These are phyloP conservation scores for Xenosphaeropsis pyriputrescens DNA, from an alignment of 2,329 filamentous ascomycete genomes.

Conservation along the genomic window DNA sequence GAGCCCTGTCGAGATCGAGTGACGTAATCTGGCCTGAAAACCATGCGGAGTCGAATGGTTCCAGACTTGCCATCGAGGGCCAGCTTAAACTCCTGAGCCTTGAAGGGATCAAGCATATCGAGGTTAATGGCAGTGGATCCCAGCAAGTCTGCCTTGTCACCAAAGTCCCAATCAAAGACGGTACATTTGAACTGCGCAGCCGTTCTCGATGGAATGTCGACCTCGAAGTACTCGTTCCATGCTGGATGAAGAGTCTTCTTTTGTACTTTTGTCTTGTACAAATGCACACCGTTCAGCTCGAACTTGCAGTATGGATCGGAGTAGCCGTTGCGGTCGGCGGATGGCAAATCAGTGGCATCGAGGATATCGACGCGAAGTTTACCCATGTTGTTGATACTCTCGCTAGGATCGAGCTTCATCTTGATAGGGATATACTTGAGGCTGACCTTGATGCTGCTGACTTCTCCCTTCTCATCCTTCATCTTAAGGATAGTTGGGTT, in stretches of 20 bases:
- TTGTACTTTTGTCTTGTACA: constrained; percentile 89
- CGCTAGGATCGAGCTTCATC: constrained; percentile 86
- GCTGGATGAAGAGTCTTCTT: constrained; percentile 93
- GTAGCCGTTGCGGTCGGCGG: constrained; percentile 90
- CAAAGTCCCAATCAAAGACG: constrained; percentile 94
- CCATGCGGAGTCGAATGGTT: constrained; percentile 62
- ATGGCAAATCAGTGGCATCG: constrained; percentile 74
- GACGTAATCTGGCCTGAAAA: constrained; percentile 91
- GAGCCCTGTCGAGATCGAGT: constrained; percentile 77
- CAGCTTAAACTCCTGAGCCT: constrained; percentile 58
- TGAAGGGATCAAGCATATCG: constrained; percentile 71
- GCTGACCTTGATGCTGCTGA: constrained; percentile 76
- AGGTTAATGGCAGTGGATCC: constrained; percentile 66
- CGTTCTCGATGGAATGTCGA: constrained; percentile 68
- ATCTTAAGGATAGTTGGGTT: constrained; percentile 74
- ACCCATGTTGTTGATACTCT: constrained; percentile 99
- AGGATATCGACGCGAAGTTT: constrained; percentile 86
- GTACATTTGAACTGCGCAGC: constrained; percentile 70
- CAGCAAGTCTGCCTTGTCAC: constrained; percentile 84
- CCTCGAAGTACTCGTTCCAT: constrained; percentile 96
- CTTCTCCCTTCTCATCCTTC: constrained; percentile 60
- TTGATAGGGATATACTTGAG: constrained; percentile 88
- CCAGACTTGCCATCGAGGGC: constrained; percentile 82
- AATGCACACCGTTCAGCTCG: constrained; percentile 71
- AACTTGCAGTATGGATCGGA: constrained; percentile 97